Evolutionary conservation across 2,329 filamentous ascomycete genomes (phyloP).

Genomic region (Aspergillus sp.): DNA sequence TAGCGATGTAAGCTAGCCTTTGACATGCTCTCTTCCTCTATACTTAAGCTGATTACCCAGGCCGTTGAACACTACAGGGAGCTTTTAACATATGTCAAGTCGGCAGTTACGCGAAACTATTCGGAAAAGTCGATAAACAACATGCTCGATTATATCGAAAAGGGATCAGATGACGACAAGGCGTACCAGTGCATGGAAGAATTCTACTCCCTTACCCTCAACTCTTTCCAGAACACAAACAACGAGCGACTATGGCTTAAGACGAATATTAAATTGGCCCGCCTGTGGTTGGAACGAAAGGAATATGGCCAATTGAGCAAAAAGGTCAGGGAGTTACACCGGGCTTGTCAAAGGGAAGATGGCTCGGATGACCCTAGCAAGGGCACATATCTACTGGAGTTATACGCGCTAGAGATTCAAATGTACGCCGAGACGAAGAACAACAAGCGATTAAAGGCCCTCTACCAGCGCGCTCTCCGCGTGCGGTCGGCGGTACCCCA

Average conservation of each 20-base stretch:
- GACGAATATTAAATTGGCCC: slow-evolving; percentile 95
- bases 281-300: slow-evolving; percentile 86
- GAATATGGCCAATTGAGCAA: slow-evolving; percentile 77
- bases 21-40: neutral
- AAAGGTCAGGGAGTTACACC: slow-evolving; percentile 86
- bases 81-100: slow-evolving; percentile 95
- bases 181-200: slow-evolving; percentile 83
- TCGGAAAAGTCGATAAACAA: slow-evolving; percentile 99
- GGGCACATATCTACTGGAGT: slow-evolving; percentile 92
- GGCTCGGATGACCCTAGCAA: slow-evolving; percentile 84
- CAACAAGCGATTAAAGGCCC: slow-evolving; percentile 91
- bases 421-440: slow-evolving; percentile 98
- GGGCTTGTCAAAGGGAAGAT: slow-evolving; percentile 81
- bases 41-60: slow-evolving; percentile 45
- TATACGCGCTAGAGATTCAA: slow-evolving; percentile 96
- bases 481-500: slow-evolving; percentile 97
- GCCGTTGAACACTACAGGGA: slow-evolving; percentile 90
- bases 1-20: slow-evolving; percentile 62
- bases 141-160: slow-evolving; percentile 97
- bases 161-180: slow-evolving; percentile 71
- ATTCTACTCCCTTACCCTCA: slow-evolving; percentile 90
- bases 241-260: slow-evolving; percentile 97
- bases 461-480: slow-evolving; percentile 87
- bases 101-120: slow-evolving; percentile 94
- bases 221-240: slow-evolving; percentile 95